Percentiles rank a stretch among this genome's conserved stretches.
phyloP scores from a whole-genome alignment of 2,329 filamentous ascomycete genomes.

The Aureobasidium namibiae region DNA sequence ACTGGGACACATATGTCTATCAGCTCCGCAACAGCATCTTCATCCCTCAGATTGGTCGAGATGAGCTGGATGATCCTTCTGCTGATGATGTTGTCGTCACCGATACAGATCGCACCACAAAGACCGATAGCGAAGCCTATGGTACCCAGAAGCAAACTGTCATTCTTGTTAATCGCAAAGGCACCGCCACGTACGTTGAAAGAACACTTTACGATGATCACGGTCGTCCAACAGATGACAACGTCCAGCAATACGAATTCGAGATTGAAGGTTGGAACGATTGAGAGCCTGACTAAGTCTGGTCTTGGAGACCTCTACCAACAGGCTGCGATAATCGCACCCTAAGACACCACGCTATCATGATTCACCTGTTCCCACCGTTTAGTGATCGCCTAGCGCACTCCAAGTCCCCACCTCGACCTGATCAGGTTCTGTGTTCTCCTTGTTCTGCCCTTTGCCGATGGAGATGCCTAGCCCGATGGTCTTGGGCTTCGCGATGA shows the following conservation, averaged over 20 bases:
- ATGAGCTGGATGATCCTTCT: constrained; percentile 31
- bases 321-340: background rate
- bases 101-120: constrained; percentile 14
- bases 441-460: background rate
- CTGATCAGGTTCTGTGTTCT: constrained; percentile 12
- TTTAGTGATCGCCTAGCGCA: background rate
- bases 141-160: constrained; percentile 59
- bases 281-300: background rate
- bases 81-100: constrained; percentile 35
- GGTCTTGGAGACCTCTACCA: background rate
- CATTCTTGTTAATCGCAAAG: constrained; percentile 47
- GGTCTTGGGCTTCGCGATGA: background rate
- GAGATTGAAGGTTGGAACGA: constrained; percentile 36
- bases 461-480: background rate
- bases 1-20: constrained; percentile 47
- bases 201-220: constrained; percentile 51
- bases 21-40: constrained; percentile 54
- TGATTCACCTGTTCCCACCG: background rate
- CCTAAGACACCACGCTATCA: background rate
- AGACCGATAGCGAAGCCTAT: constrained; percentile 43
- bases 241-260: constrained; percentile 44
- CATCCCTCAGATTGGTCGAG: constrained; percentile 47
- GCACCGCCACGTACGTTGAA: constrained; percentile 53
- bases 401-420: background rate
- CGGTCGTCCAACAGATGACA: constrained; percentile 38